Conservation (phyloP, 2,329 filamentous ascomycete species). For the Pseudofabraea citricarpa region DNA sequence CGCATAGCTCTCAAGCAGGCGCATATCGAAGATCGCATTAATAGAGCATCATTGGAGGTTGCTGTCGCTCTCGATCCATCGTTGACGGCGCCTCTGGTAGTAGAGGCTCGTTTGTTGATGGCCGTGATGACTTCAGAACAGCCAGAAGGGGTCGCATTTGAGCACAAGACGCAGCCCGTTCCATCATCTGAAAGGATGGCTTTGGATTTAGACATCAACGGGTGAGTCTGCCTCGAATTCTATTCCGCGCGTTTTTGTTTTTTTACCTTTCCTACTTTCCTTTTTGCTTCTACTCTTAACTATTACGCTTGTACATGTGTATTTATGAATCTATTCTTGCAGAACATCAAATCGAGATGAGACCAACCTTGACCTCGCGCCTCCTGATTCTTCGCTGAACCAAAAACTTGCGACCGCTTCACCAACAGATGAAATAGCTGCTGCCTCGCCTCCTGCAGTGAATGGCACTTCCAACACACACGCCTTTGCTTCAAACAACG, state of each 20-base stretch:
- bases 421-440: slow-evolving; percentile 4
- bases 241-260: slow-evolving; percentile 17
- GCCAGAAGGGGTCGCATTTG: slow-evolving; percentile 30
- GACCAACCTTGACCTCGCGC: slow-evolving; percentile 17
- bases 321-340: slow-evolving; percentile 27
- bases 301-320: slow-evolving; percentile 23
- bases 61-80: neutral
- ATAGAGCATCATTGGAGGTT: neutral
- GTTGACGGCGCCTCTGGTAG: slow-evolving; percentile 13
- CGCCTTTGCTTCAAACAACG: slow-evolving; percentile 25
- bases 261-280: slow-evolving; percentile 20
- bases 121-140: slow-evolving; percentile 48
- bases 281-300: slow-evolving; percentile 22
- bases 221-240: slow-evolving; percentile 45
- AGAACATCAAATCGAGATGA: slow-evolving; percentile 27
- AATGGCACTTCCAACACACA: slow-evolving; percentile 19
- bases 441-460: slow-evolving; percentile 9
- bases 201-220: slow-evolving; percentile 49
- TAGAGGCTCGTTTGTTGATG: slow-evolving; percentile 34
- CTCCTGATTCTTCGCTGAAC: slow-evolving; percentile 12
- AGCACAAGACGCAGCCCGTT: slow-evolving; percentile 45
- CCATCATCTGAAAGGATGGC: slow-evolving; percentile 45
- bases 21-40: slow-evolving; percentile 5
- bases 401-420: neutral
- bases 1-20: neutral